Base-by-base conservation (phyloP, 2,329 filamentous ascomycete species). In the Myotisia sp. region DNA sequence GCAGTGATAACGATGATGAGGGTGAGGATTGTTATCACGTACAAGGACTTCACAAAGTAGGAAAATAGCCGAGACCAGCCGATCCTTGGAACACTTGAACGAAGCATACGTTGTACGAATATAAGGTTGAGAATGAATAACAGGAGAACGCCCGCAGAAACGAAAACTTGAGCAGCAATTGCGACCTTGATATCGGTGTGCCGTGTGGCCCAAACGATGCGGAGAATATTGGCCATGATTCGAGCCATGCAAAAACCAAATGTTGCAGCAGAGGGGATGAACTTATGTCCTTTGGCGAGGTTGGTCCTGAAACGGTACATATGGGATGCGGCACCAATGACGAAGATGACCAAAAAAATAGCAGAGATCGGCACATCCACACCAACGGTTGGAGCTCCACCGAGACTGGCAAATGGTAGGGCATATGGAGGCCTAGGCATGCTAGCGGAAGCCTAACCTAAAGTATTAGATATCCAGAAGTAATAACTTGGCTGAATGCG, bases 101-200 rank as follows among this genome's bases (percentile, higher is more conserved):
- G 70, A 12, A 90, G 55, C 17, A 92, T 66, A 29, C 84, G 74
- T 55, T 84, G 80, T 0, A 76, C 59, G 50, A 86, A 81, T 47
- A 90, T 60, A 26, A 92, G 58, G 58, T 92, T 90, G 55, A 84
- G 62, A 47, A 87, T 59, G 55, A 81, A 87, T 17, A 92, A 61
- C 5, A 92, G 55, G 21, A 92, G 52, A 10, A 85, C 74, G 26
- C 82, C 83, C 0, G 79, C 76, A 28, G 75, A 71, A 37, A 82
- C 71, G 46, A 90, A 75, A 48, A 90, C 70, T 43, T 65, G 65
- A 3, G 79, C 71, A 0, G 70, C 68, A 31, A 74, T 68, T 2
- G 61, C 66, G 3, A 75, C 48, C 6, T 46, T 49, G 21, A 68
- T 46, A 40, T 68, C 65, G 7, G 27, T 43, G 34, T 45, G 55